Evolutionary conservation across 805 yeast species (phyloP), one percentile per base, ranked within the genome.

Genomic region (Starmerella vaccinii): DNA sequence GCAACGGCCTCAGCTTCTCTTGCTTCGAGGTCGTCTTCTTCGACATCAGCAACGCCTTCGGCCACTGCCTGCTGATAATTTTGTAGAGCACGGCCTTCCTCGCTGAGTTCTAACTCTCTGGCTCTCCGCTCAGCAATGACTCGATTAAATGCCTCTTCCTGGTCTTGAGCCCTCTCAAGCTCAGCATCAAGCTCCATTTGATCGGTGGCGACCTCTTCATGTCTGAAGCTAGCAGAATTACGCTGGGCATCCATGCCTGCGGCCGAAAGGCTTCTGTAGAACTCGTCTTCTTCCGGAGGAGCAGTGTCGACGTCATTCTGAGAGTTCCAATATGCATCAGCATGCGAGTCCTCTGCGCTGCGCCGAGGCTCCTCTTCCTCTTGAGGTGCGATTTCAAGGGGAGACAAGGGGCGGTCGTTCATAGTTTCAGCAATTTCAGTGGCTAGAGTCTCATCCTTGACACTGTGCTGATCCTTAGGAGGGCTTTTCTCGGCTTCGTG

Each of bases 221-320:
- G 33, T 16, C 45, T 27, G 16, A 16, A 12, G 21, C 6, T 12
- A 6, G 13, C 13, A 4, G 26, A 13, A 34, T 16, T 41, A n/a
- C 16, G 22, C 23, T 41, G 45, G 23, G 45, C 45, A 23, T 27
- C 45, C 5, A 15, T 27, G 22, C 46, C 46, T 3, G 46, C 46
- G 12, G 38, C 38, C 1, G 38, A 24, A 13, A 46, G 8, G 13
- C 44, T 37, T 19, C 24, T 10, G 33, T 47, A 47, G 40, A 49
- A 48, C 16, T 39, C 43, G 15, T 42, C 55, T n/a, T 23, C 46
- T 8, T 41, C 45, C 9, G 22, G 22, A 16, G 38, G n/a, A n/a
- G n/a, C n/a, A n/a, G n/a, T n/a, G n/a, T n/a, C 38, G 19, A 16
- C 12, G 2, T 34, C 38, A 34, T 7, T 18, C 22, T 16, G 22